phyloP scores from a whole-genome alignment of 2,329 filamentous ascomycete genomes.

The Colletotrichum phormii region DNA sequence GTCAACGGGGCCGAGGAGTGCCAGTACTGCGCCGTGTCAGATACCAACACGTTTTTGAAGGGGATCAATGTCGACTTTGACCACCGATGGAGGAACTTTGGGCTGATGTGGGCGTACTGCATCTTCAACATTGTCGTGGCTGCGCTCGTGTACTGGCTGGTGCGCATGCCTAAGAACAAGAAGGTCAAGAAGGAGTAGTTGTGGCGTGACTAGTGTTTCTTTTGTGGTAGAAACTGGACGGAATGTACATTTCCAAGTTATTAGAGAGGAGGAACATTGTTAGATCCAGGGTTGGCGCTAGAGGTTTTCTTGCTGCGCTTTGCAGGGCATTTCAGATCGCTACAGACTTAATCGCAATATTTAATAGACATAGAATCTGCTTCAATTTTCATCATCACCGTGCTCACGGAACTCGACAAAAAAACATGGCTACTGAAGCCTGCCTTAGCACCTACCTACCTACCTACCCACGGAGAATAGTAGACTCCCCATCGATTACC shows the following conservation, averaged over 20 bases:
- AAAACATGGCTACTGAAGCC: too few relatives aligned
- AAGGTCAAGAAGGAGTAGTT: constrained; percentile 6
- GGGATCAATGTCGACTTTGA: constrained; percentile 56
- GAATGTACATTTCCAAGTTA: too few relatives aligned
- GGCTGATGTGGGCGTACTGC: constrained; percentile 64
- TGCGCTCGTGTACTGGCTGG: constrained; percentile 60
- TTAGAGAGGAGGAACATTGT: neutral
- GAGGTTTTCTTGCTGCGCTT: neutral
- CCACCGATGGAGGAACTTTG: constrained; percentile 66
- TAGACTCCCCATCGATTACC: neutral
- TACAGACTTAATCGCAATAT: neutral
- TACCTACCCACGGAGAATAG: neutral
- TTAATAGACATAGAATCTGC: neutral
- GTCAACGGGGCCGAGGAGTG: constrained; percentile 53
- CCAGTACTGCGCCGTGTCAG: constrained; percentile 53
- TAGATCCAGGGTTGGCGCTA: neutral
- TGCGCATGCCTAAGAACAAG: constrained; percentile 44
- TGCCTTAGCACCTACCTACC: too few relatives aligned
- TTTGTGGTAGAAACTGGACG: neutral
- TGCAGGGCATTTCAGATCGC: neutral
- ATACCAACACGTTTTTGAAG: constrained; percentile 52
- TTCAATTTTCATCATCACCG: neutral
- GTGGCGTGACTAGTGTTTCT: neutral
- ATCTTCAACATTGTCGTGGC: constrained; percentile 60
- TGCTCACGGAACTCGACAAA: too few relatives aligned